These are phyloP conservation scores for Phaseolus coccineus DNA, from an alignment of 331 rosid genomes.

Conservation along the genomic window DNA sequence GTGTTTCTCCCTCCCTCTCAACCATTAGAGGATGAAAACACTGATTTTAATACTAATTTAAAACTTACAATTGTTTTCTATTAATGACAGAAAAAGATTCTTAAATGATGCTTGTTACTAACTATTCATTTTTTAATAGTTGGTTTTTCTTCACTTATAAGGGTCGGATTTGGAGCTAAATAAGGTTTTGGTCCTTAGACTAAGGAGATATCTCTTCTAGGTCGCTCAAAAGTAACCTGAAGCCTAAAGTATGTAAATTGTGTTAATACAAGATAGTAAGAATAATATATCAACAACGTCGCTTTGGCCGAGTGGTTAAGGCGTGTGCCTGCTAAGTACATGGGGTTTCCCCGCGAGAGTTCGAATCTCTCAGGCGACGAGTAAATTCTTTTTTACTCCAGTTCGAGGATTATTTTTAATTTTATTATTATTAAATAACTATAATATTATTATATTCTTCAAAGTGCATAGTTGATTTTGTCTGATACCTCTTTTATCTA, in stretches of 20 bases:
- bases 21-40: background rate
- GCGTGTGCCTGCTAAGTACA: slow-evolving; percentile 95
- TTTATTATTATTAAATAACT: too few relatives aligned
- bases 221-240: too few relatives aligned
- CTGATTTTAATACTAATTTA: background rate
- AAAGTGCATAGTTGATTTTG: too few relatives aligned
- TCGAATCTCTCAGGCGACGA: slow-evolving; percentile 78
- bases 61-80: background rate
- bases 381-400: too few relatives aligned
- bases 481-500: too few relatives aligned
- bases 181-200: too few relatives aligned
- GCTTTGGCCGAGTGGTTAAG: slow-evolving; percentile 98
- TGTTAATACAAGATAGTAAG: too few relatives aligned
- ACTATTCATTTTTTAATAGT: background rate
- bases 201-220: too few relatives aligned
- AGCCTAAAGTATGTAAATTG: background rate
- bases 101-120: background rate
- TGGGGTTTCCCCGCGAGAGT: slow-evolving; percentile 77
- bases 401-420: too few relatives aligned
- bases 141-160: background rate
- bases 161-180: background rate
- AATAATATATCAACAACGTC: background rate
- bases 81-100: background rate
- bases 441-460: too few relatives aligned
- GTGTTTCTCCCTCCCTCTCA: slow-evolving; percentile 15